Evolutionary conservation across 1,284 basidiomycete species (phyloP).

Genomic region (Boletellus sp.): DNA sequence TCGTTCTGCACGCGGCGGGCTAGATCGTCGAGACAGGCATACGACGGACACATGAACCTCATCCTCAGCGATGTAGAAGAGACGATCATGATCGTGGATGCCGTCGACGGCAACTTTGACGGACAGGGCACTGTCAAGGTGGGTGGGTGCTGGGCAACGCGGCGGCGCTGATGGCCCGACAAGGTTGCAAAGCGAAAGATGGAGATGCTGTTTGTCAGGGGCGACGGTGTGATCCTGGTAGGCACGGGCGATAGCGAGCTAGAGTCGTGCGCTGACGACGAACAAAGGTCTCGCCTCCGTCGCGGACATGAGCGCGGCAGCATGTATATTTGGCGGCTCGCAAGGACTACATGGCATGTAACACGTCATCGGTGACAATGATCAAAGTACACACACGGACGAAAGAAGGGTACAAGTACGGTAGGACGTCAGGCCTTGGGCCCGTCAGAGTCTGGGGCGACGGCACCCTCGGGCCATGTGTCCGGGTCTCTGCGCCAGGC

Average conservation of each 20-base stretch:
- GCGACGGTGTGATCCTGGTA: conserved; percentile 91
- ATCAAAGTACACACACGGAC: conserved; percentile 11
- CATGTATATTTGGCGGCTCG: conserved; percentile 29
- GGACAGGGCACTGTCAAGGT: conserved; percentile 63
- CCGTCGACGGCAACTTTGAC: conserved; percentile 50
- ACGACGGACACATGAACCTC: conserved; percentile 99
- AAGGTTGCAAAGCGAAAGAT: conserved; percentile 92
- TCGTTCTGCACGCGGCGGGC: conserved; percentile 8
- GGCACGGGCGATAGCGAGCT: conserved; percentile 29
- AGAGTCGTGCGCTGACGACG: conserved; percentile 10
- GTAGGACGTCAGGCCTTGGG: neutral
- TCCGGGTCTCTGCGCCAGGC: conserved; percentile 67
- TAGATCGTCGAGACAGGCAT: conserved; percentile 62
- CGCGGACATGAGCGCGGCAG: conserved; percentile 49
- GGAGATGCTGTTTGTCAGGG: conserved; percentile 98
- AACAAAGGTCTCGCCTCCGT: conserved; percentile 71
- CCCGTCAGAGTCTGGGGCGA: conserved; percentile 58
- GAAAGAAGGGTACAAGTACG: conserved; percentile 1
- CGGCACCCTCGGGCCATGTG: conserved; percentile 64
- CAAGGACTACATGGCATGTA: conserved; percentile 9
- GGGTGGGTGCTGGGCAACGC: conserved; percentile 6
- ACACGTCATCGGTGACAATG: conserved; percentile 6
- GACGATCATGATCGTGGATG: conserved; percentile 89
- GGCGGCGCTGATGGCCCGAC: conserved; percentile 9
- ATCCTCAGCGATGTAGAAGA: conserved; percentile 98